Evolutionary conservation across 1,284 basidiomycete genomes (phyloP).

Genomic region (Irpex lacteus): DNA sequence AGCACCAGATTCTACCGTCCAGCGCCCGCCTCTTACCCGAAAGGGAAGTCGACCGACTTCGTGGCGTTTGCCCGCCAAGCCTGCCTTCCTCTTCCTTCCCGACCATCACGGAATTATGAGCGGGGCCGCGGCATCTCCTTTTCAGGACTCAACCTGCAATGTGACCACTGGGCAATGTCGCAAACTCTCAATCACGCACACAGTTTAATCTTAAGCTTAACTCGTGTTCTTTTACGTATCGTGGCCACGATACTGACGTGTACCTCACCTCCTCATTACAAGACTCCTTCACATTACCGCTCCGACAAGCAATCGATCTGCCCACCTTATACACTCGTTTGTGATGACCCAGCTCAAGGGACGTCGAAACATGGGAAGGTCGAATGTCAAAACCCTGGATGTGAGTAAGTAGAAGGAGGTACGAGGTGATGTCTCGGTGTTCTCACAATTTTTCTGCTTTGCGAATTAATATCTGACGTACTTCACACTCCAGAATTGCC

Average conservation of each 20-base stretch:
- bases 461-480: not conserved
- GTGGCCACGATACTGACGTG: not conserved
- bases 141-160: not conserved
- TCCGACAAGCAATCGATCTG: not conserved
- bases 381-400: not conserved
- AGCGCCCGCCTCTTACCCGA: not conserved
- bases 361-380: too few relatives aligned
- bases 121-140: not conserved
- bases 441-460: not conserved
- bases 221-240: not conserved
- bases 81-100: not conserved
- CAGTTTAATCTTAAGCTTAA: not conserved
- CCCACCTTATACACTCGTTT: not conserved
- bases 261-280: not conserved
- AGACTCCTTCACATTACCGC: not conserved
- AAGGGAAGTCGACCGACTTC: not conserved
- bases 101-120: not conserved
- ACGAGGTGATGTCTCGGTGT: too few relatives aligned
- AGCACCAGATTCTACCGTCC: not conserved
- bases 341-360: not conserved
- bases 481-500: not conserved
- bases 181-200: not conserved
- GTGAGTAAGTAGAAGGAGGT: too few relatives aligned
- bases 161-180: not conserved
- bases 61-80: not conserved